A percentile compares a stretch with the other conserved stretches of the same genome.
These are phyloP conservation scores for Lepidopterella palustris DNA, from an alignment of 495 filamentous ascomycete species.

Conservation along the genomic window DNA sequence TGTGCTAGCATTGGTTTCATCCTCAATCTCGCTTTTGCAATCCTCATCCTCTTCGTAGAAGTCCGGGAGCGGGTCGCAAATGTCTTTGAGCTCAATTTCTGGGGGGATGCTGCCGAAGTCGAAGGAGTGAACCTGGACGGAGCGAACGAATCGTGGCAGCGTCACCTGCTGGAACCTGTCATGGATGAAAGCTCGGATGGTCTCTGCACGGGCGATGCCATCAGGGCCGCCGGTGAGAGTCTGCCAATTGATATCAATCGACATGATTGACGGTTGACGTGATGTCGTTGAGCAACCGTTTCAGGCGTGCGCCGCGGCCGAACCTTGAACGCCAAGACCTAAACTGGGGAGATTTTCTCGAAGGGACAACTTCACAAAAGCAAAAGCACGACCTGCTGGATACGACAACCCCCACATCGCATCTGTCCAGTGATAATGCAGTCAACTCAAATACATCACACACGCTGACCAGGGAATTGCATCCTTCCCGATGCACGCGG, in stretches of 20 bases:
- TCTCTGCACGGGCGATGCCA: conserved; percentile 71
- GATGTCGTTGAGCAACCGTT: background rate
- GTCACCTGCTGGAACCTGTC: conserved; percentile 86
- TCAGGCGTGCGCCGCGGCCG: background rate
- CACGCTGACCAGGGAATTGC: background rate
- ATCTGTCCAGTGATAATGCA: background rate
- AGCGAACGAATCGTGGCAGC: conserved; percentile 92
- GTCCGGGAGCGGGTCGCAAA: conserved; percentile 89
- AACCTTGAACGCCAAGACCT: background rate
- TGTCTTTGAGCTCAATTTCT: conserved; percentile 86
- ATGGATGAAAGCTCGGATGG: conserved; percentile 89
- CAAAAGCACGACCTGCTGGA: background rate
- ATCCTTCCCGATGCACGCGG: background rate
- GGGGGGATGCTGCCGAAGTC: conserved; percentile 81
- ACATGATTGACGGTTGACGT: conserved; percentile 53
- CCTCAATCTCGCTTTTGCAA: conserved; percentile 34
- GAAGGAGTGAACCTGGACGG: conserved; percentile 88
- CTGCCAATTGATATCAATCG: conserved; percentile 94
- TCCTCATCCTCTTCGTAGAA: conserved; percentile 84
- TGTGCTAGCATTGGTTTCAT: conserved; percentile 20
- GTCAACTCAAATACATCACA: background rate
- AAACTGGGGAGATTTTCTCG: background rate
- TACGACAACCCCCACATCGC: background rate
- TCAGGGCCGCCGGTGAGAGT: conserved; percentile 84
- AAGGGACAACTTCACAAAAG: background rate